These are phyloP conservation scores for Naganishia randhawae DNA, from an alignment of 768 basidiomycete genomes.

Conservation along the genomic window DNA sequence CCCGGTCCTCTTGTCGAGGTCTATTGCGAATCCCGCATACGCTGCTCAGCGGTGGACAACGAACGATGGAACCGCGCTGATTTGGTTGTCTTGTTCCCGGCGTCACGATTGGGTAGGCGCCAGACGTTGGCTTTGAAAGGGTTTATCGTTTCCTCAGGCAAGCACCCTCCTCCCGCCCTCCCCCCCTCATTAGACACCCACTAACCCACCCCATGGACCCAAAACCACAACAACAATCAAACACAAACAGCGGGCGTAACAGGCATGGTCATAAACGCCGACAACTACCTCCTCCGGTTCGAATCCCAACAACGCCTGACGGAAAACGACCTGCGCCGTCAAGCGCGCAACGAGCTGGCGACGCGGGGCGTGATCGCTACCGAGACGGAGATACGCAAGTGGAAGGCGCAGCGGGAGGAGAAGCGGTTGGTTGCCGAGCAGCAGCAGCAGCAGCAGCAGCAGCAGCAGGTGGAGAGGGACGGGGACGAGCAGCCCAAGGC, in stretches of 20 bases:
- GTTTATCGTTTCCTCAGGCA: conserved; percentile 51
- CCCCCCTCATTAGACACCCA: too few relatives aligned
- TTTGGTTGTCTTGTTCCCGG: too few relatives aligned
- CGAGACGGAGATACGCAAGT: conserved; percentile 76
- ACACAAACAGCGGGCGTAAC: conserved; percentile 57
- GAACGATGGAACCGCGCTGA: background rate
- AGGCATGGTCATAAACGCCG: conserved; percentile 71
- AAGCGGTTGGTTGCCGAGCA: conserved; percentile 9
- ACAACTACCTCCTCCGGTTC: conserved; percentile 68
- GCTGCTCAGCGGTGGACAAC: background rate
- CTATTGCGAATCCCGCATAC: background rate
- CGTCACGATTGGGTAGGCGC: conserved; percentile 56
- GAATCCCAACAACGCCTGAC: conserved; percentile 64
- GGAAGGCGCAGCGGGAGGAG: conserved; percentile 59
- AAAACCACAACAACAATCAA: too few relatives aligned
- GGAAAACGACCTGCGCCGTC: conserved; percentile 66
- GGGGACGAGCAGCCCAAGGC: background rate
- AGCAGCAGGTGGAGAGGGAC: background rate
- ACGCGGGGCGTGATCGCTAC: conserved; percentile 71
- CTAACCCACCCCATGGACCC: too few relatives aligned
- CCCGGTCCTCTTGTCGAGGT: too few relatives aligned
- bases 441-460: background rate
- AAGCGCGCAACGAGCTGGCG: conserved; percentile 71
- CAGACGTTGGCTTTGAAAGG: conserved; percentile 78
- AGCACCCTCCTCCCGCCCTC: conserved; percentile 40